Evolutionary conservation across 345 rosid genomes (phyloP), one percentile per base, ranked within the genome.

Genomic region (Cardamine occulta): DNA sequence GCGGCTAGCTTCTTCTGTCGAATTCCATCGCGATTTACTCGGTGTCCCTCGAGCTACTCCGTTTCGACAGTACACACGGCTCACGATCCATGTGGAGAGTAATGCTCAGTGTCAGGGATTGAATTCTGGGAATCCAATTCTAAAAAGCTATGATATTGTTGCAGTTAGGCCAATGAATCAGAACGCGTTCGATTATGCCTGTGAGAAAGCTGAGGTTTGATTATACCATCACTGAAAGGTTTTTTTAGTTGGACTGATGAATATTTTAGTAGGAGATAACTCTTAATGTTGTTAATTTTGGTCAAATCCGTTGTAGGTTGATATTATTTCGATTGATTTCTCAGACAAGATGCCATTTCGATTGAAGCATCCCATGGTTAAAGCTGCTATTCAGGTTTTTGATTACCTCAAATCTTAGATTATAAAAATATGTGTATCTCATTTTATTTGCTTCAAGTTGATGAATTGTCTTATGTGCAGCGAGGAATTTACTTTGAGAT

Each of bases 51-150:
- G 85, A 62, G 45, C 82, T 73, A 79, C 93, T 23, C 86, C 97
- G 61, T 90, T 89, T 84, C 89, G 96, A 35, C 97, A 92, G 86
- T 92, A 90, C 88, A 87, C 94, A 7, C 96, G 98, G 68, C 81
- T 92, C 74, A 89, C 96, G 0, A 88, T 95, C 63, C 73, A 65
- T 17, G 86, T 86, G 1, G 97, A 95, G 21, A 80, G 58, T 15
- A 62, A 77, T 1, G 70, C 89, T 60, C 95, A 90, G 79, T 76
- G 85, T 18, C 89, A 80, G 70, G 83, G 80, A 12, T 84, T 95
- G 61, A 95, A 89, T 51, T 63, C 91, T 1, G 93, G 88, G 10
- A 95, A 95, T 67, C 88, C 86, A 5, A 44, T 92, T 54, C 47
- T 92, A 49, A 90, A 89, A 75, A 92, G 80, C 54, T 95, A 92